Evolutionary conservation across 495 filamentous ascomycete species (phyloP).

Genomic region (Penicillium robsamsonii): DNA sequence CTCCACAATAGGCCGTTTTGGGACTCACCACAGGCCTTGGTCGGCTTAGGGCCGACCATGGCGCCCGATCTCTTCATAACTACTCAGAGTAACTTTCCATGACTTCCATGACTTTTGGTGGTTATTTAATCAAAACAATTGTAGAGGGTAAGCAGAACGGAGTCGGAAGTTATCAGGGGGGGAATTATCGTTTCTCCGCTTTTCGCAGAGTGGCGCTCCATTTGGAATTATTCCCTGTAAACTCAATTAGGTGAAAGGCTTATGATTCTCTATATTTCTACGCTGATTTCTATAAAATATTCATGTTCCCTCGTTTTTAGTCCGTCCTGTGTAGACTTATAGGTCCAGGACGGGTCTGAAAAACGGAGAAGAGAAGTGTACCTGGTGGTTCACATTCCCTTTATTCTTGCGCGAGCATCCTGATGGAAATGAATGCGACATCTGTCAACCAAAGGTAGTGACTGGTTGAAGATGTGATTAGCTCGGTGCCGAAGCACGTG

Average conservation of each 20-base stretch:
- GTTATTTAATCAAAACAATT: background rate
- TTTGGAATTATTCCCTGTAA: background rate
- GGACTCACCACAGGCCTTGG: constrained; percentile 42
- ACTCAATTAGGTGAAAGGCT: background rate
- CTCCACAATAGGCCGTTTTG: background rate
- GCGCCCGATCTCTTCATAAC: constrained; percentile 21
- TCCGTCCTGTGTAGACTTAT: constrained; percentile 51
- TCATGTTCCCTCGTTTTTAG: constrained; percentile 53
- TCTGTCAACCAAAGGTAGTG: constrained; percentile 25
- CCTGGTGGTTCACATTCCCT: constrained; percentile 39
- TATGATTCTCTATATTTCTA: constrained; percentile 2
- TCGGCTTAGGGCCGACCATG: constrained; percentile 33
- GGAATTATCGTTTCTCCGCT: constrained; percentile 2
- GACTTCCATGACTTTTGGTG: background rate
- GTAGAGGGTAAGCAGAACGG: background rate
- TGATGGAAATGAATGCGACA: constrained; percentile 24
- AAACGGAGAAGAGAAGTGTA: constrained; percentile 49
- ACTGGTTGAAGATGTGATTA: constrained; percentile 36
- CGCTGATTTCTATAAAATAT: constrained; percentile 2
- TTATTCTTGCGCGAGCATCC: constrained; percentile 45
- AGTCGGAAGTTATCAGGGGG: background rate
- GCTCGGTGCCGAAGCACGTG: constrained; percentile 44
- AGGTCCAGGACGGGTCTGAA: constrained; percentile 46
- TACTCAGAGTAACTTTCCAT: constrained; percentile 5
- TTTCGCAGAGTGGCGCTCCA: background rate